Conservation (phyloP, 2,329 filamentous ascomycete genomes). For the Arthrobotrys iridis region DNA sequence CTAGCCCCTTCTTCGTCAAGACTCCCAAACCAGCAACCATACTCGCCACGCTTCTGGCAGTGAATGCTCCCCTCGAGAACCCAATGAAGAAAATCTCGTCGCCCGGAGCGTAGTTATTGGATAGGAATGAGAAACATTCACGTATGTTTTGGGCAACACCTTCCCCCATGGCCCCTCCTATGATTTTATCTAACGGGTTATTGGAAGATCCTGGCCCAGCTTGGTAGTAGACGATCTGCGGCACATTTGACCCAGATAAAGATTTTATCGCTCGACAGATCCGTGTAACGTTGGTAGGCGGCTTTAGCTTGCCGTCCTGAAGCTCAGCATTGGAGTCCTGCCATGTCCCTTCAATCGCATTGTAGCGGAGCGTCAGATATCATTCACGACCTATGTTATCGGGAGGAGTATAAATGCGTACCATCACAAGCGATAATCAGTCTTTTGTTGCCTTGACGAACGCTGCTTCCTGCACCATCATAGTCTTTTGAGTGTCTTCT, state of each 20-base stretch:
- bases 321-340: slow-evolving; percentile 56
- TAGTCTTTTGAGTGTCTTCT: slow-evolving; percentile 23
- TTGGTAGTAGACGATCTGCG: slow-evolving; percentile 72
- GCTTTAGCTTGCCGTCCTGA: slow-evolving; percentile 48
- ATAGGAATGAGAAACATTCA: slow-evolving; percentile 72
- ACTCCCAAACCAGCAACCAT: slow-evolving; percentile 67
- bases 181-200: slow-evolving; percentile 32
- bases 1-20: slow-evolving; percentile 67
- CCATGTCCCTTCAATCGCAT: slow-evolving; percentile 55
- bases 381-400: background rate
- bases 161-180: slow-evolving; percentile 56
- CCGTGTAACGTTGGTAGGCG: slow-evolving; percentile 67
- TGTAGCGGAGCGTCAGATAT: slow-evolving; percentile 1
- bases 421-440: slow-evolving; percentile 57
- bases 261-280: slow-evolving; percentile 69
- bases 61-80: slow-evolving; percentile 71
- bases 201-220: slow-evolving; percentile 67
- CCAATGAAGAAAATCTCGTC: slow-evolving; percentile 69
- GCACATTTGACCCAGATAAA: slow-evolving; percentile 65
- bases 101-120: slow-evolving; percentile 70
- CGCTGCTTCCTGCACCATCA: slow-evolving; percentile 26
- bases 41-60: slow-evolving; percentile 68
- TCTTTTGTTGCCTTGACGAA: slow-evolving; percentile 49
- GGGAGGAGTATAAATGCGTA: slow-evolving; percentile 18
- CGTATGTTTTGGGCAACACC: slow-evolving; percentile 64